Percentiles rank a stretch among this genome's conserved stretches.
Evolutionary conservation across 169 alveolate genomes (phyloP).

Genomic region (Plasmodium gallinaceum): DNA sequence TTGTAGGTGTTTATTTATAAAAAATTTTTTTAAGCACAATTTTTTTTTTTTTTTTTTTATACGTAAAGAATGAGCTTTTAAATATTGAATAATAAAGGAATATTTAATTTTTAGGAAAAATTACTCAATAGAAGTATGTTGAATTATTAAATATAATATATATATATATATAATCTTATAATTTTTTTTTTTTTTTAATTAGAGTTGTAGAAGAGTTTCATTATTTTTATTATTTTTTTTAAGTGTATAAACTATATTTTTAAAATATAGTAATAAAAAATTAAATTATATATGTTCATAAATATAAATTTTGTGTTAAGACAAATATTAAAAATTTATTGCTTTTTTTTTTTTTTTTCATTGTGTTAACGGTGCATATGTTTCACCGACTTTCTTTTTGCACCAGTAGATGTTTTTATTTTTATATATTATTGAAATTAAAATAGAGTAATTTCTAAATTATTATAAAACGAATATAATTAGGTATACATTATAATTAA

Average conservation of each 20-base stretch:
- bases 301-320: slow-evolving; percentile 6
- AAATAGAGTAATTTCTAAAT: not conserved
- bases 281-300: slow-evolving; percentile 11
- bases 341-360: slow-evolving; percentile 42
- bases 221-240: not conserved
- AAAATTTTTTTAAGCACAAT: slow-evolving; percentile 16
- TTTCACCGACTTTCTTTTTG: slow-evolving; percentile 36
- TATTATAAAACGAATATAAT: slow-evolving; percentile 1
- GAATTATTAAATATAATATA: not conserved
- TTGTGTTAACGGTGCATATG: slow-evolving; percentile 67
- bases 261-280: not conserved
- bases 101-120: slow-evolving; percentile 24
- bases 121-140: not conserved
- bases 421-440: slow-evolving; percentile 9
- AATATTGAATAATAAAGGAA: slow-evolving; percentile 8
- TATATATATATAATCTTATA: not conserved
- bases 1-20: slow-evolving; percentile 18
- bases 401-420: slow-evolving; percentile 28
- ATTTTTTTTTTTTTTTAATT: not conserved
- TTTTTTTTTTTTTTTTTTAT: slow-evolving; percentile 25
- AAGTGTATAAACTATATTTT: not conserved
- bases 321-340: not conserved
- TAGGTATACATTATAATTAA: slow-evolving; percentile 18
- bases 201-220: not conserved
- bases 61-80: slow-evolving; percentile 8